Evolutionary conservation across 2,329 filamentous ascomycete genomes (phyloP), one percentile per base, ranked within the genome.

Genomic region (Colletotrichum musae): DNA sequence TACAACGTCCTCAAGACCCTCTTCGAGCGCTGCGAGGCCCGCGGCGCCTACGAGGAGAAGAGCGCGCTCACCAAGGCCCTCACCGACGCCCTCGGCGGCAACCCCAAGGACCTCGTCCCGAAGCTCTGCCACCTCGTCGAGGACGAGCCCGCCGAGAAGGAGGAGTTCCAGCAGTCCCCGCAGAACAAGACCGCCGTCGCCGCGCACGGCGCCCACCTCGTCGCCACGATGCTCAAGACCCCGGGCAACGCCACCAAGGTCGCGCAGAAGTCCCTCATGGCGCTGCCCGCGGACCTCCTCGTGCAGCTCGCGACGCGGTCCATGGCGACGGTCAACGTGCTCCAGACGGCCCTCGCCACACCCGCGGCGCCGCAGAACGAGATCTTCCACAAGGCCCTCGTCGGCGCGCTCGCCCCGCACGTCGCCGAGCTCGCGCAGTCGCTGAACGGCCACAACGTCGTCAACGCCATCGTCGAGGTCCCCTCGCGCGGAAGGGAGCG

Each of bases 1-100:
- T 93, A 93, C 70, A 91, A 92, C 64, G 91, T 97, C 12, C 88
- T 98, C 74, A 93, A 91, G 77, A 91, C 91, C 0, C 83, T 98
- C 4, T 92, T 98, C 70, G 94, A 98, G 79, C 89, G 95, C 71
- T 97, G 94, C 77, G 82, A 89, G 5, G 89, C 91, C 10, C 91
- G 95, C 18, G 86, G 89, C 70, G 83, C 87, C 18, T 86, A 85
- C 39, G 83, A 88, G 28, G 81, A 89, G 75, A 80, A 86, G 68
- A 82, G 83, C 62, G 77, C 79, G 60, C 77, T 89, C 21, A 84
- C 85, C 57, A 84, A 79, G 73, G 85, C 82, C 1, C 78, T 89
- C 4, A 81, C 84, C 21, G 80, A 84, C 12, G 84, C 85, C 15
- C 85, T 86, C 59, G 84, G 85, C 24, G 79, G 78, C 9, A 81